A percentile compares a stretch with the other conserved stretches of the same genome.
Evolutionary conservation across 257 asterid genomes (phyloP).

Genomic region (Capsicum baccatum): DNA sequence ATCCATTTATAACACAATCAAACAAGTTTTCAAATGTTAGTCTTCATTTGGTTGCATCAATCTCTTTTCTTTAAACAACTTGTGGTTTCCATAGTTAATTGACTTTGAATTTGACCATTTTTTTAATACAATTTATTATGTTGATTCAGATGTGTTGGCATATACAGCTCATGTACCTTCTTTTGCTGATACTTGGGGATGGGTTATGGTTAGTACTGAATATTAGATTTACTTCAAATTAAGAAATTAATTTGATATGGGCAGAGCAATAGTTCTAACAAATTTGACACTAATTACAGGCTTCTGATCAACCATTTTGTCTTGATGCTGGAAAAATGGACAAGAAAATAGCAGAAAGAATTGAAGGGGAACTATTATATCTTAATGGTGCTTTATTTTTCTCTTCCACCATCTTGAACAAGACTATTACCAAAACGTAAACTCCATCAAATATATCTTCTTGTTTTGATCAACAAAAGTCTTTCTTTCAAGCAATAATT

Average conservation of each 20-base stretch:
- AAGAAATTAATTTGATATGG: not conserved
- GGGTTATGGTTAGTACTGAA: constrained; percentile 70
- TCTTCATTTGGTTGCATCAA: not conserved
- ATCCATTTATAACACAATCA: constrained; percentile 85
- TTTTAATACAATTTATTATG: not conserved
- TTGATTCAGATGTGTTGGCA: constrained; percentile 74
- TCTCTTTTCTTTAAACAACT: not conserved
- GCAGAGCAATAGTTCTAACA: not conserved
- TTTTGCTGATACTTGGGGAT: constrained; percentile 99
- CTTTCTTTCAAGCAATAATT: not conserved
- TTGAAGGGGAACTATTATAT: constrained; percentile 83
- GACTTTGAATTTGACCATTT: not conserved
- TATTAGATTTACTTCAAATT: constrained; percentile 18
- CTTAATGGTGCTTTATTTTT: constrained; percentile 87
- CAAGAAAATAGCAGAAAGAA: constrained; percentile 81
- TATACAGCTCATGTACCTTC: constrained; percentile 99
- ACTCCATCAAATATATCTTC: not conserved
- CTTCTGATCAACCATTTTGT: constrained; percentile 85
- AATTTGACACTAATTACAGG: constrained; percentile 45
- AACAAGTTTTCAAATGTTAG: constrained; percentile 93
- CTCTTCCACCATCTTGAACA: constrained; percentile 86
- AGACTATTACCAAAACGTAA: constrained; percentile 87
- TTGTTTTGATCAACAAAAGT: not conserved
- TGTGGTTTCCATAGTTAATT: not conserved
- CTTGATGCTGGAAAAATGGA: constrained; percentile 84